Percentiles rank a stretch among this genome's conserved stretches.
Evolutionary conservation across 495 filamentous ascomycete species (phyloP).

Genomic region (Halenospora varia): DNA sequence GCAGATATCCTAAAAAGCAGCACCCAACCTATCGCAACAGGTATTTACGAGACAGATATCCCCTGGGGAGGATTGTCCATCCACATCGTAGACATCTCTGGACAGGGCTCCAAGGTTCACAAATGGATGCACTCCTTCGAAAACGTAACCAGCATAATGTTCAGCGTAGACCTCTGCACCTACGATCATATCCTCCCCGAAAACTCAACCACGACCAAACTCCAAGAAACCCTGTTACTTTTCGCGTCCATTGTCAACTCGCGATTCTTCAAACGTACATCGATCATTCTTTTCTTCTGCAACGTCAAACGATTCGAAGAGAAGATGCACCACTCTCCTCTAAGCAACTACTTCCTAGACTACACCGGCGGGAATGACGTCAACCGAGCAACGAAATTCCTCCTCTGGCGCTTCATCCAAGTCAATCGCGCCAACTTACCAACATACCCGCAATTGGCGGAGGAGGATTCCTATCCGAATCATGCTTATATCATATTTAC

Average conservation of each 20-base stretch:
- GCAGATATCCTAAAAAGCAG: constrained; percentile 85
- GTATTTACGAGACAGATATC: too few relatives aligned
- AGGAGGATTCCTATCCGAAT: constrained; percentile 96
- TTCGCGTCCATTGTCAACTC: constrained; percentile 99
- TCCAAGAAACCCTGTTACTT: constrained; percentile 97
- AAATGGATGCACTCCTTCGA: constrained; percentile 86
- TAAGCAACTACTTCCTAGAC: constrained; percentile 95
- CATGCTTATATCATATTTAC: constrained; percentile 97
- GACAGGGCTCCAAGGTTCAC: constrained; percentile 77
- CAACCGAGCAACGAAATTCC: background rate
- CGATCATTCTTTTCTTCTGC: constrained; percentile 97
- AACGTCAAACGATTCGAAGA: constrained; percentile 97
- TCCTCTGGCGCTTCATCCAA: background rate
- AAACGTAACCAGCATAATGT: constrained; percentile 63
- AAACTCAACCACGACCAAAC: constrained; percentile 79
- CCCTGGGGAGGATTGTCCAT: constrained; percentile 75
- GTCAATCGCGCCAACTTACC: constrained; percentile 94
- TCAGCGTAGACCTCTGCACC: constrained; percentile 93
- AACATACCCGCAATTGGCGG: constrained; percentile 93
- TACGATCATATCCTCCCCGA: constrained; percentile 54
- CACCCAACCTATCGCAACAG: too few relatives aligned
- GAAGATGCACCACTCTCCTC: constrained; percentile 83
- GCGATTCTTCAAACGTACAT: constrained; percentile 98
- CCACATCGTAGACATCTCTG: constrained; percentile 98
- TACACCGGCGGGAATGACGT: constrained; percentile 97